Base-by-base conservation (phyloP, 1,284 basidiomycete species). In the Takashimella koratensis region DNA sequence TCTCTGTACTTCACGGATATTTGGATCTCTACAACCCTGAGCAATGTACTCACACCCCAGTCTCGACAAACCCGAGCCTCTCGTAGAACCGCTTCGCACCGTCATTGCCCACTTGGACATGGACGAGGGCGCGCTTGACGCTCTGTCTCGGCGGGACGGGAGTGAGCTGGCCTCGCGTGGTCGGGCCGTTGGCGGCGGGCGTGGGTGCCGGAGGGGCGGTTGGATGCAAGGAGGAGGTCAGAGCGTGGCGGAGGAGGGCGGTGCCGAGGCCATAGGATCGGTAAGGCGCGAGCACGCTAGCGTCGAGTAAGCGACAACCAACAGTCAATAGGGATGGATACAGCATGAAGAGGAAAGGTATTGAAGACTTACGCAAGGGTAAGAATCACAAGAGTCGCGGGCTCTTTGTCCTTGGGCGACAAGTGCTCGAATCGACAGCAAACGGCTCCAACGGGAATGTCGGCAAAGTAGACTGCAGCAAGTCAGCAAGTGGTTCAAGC, bases 391-490 rank as follows among this genome's bases (percentile, higher is more conserved):
- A 76, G 56, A 1, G 71, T 74, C 46, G 65, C 66, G 24, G 58
- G 59, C 20, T 57, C 63, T 51, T 65, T 65, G 19, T 59, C 57
- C 10, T 65, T 62, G 40, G 68, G 67, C 13, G 58, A 49, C n/a
- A 64, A 54, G 47, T 64, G 58, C 11, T 74, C 72, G 27, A 69
- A 55, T 39, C 65, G 64, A 43, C 65, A 67, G 48, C 70, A 69
- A 49, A 66, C 63, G 3, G 73, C 71, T 23, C 74, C 74, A 27
- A 76, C 74, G 27, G 74, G 74, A 51, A 76, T 76, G 59, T 76
- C 74, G 24, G 65, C 71, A 54, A 74, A 76, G 60, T 76, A 76
- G 41, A 76, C 74, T 70, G 52, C 26, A n/a, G n/a, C n/a, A n/a
- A n/a, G n/a, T n/a, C n/a, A 1, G 19, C 11, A 23, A 42, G 26